phyloP scores from a whole-genome alignment of 192 early-diverging fungal species.

The Coemansia sp. region DNA sequence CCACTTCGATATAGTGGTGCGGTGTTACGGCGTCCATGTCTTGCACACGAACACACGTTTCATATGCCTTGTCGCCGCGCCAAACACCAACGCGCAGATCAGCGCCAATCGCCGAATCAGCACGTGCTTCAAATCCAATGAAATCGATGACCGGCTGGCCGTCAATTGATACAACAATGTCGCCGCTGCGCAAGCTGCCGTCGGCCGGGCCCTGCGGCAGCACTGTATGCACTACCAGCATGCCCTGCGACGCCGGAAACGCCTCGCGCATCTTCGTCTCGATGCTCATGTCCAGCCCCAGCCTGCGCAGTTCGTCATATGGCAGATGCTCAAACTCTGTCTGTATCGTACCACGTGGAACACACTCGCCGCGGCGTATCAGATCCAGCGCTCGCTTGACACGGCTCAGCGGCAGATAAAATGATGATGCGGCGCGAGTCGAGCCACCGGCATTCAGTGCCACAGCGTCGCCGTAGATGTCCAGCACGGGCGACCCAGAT shows the following conservation, averaged over 20 bases:
- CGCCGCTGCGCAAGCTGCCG: conserved; percentile 61
- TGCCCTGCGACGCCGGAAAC: conserved; percentile 52
- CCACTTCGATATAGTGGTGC: conserved; percentile 80
- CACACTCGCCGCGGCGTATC: conserved; percentile 52
- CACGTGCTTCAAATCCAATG: conserved; percentile 58
- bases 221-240: conserved; percentile 63
- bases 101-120: conserved; percentile 61
- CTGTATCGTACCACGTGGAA: conserved; percentile 75
- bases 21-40: conserved; percentile 80
- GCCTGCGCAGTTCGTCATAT: conserved; percentile 47
- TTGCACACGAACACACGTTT: conserved; percentile 57
- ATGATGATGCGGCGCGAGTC: conserved; percentile 54
- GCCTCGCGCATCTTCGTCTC: conserved; percentile 63
- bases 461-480: conserved; percentile 72
- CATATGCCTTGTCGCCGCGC: conserved; percentile 57
- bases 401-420: conserved; percentile 71
- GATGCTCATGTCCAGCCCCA: conserved; percentile 44
- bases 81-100: conserved; percentile 58
- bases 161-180: conserved; percentile 65
- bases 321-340: conserved; percentile 67
- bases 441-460: conserved; percentile 62
- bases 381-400: conserved; percentile 61
- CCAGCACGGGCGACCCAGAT: conserved; percentile 73
- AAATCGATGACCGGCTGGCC: conserved; percentile 63
- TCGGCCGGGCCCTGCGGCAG: conserved; percentile 71